Base-by-base conservation (phyloP, 352 stramenopile genomes). In the Phytophthora melonis region DNA sequence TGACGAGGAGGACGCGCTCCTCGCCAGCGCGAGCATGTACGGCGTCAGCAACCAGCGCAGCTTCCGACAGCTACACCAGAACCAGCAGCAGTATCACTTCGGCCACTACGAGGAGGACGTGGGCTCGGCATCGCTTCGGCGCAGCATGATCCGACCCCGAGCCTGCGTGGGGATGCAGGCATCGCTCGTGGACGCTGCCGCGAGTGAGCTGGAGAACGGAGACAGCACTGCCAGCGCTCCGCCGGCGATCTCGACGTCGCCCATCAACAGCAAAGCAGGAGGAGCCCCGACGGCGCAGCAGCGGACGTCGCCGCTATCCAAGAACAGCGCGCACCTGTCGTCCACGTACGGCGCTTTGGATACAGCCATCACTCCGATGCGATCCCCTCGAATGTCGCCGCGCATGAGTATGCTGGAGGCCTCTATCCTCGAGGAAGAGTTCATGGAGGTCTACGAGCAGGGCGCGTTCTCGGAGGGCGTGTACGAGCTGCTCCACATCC, bases 11-110 rank as follows among this genome's bases (percentile, higher is more conserved):
- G 87, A 93, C 57, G 84, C 86, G n/a, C 63, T 93, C 47, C 79
- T 93, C 5, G 87, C 84, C 14, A 93, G 84, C 49, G 87, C 87
- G 1, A 81, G 76, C 18, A 93, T 93, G 87, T 93, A 88, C 43
- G 87, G 87, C 16, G 80, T 66, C 50, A 87, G 80, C 47, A 92
- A 71, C 58, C 85, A 93, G 71, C 84, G 87, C 52, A 87, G 87
- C 4, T 70, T 93, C 58, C 87, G 83, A 11, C 87, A 93, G 58
- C 77, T 93, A 23, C 83, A 89, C 43, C 85, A 92, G 58, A 93
- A 93, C 67, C 85, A 93, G 66, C 77, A 87, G 21, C 77, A 91
- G 60, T 87, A 89, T 55, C 86, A 93, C 49, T 85, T 88, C 30
- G 78, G 79, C 14, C 75, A 88, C 39, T 72, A 75, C 54, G 86